Conservation (phyloP, 2,329 filamentous ascomycete genomes). For the Cladophialophora psammophila region DNA sequence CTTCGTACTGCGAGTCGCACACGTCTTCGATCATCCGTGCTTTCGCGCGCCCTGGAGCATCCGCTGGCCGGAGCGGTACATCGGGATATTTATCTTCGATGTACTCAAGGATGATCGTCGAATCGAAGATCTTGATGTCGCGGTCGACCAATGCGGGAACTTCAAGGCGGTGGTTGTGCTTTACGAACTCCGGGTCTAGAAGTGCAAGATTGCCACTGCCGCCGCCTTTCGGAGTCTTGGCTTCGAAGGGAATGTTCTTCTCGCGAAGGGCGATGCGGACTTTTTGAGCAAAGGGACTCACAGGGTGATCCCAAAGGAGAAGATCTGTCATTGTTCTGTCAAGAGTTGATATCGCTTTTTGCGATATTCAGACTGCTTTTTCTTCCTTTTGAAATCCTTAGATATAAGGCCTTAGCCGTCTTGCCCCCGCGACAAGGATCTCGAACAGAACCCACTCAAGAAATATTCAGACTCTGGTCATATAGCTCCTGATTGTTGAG, state of each 20-base stretch:
- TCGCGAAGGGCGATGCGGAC: slow-evolving; percentile 33
- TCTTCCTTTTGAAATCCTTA: too few species aligned
- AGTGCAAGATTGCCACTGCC: slow-evolving; percentile 20
- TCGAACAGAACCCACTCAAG: too few species aligned
- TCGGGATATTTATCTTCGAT: slow-evolving; percentile 33
- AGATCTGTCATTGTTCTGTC: slow-evolving; percentile 4
- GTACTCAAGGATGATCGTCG: slow-evolving; percentile 37
- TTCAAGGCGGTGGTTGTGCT: slow-evolving; percentile 24
- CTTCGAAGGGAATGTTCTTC: slow-evolving; percentile 29
- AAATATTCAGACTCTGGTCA: too few species aligned
- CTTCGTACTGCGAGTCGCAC: slow-evolving; percentile 35
- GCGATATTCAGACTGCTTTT: too few species aligned
- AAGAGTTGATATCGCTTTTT: too few species aligned
- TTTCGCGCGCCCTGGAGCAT: slow-evolving; percentile 18
- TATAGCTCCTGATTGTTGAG: too few species aligned
- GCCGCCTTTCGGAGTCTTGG: slow-evolving; percentile 19
- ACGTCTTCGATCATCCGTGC: slow-evolving; percentile 36
- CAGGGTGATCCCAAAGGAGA: slow-evolving; percentile 28
- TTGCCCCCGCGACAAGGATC: too few species aligned
- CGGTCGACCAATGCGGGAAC: slow-evolving; percentile 31
- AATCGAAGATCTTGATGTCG: slow-evolving; percentile 31
- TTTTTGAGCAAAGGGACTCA: slow-evolving; percentile 27
- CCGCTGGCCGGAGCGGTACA: slow-evolving; percentile 16
- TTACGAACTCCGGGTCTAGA: slow-evolving; percentile 10
- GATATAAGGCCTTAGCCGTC: too few species aligned